Evolutionary conservation across 768 basidiomycete genomes (phyloP), one percentile per base, ranked within the genome.

Genomic region (Filobasidium floriforme): DNA sequence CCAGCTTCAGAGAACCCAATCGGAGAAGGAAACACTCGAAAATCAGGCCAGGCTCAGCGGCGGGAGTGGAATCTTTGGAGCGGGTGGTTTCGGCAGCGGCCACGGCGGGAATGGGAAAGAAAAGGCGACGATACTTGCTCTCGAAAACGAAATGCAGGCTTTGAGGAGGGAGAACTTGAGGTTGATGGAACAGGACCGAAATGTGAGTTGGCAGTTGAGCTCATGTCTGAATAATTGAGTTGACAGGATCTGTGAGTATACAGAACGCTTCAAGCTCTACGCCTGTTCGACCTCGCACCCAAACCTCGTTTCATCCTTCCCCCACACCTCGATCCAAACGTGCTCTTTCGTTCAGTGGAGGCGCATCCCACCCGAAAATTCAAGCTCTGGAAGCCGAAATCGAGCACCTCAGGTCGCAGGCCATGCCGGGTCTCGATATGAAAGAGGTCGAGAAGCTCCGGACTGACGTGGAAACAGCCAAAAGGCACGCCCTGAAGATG

Each of bases 401-500:
- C 7, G 68, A 65, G 18, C 44, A 41, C 1, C 68, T 75, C 14
- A 66, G 70, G 44, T 57, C 61, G 26, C 68, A 69, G 37, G 52
- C 65, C 40, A 67, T 55, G 22, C 68, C 65, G 12, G 66, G 67
- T 10, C 37, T 62, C 18, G 68, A 70, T 15, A 59, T 60, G n/a
- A 71, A 67, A 18, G 71, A 76, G 37, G 57, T 77, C 29, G 71
- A 74, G 14, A 68, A 64, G 12, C 63, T 78, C 26, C 68, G 69
- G 51, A 54, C 59, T 7, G 72, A 73, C 62, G 68, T 78, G 1
- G 65, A 66, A 1, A 61, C 46, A 9, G 67, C 71, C 11, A 72
- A 73, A 52, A 49, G 68, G 14, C 72, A 73, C 22, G 61, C 71
- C 15, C 67, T 76, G 64, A 77, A 77, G 60, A 69, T 73, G 22